Conservation (phyloP, 352 stramenopile genomes). For the Pythium angustatum region DNA sequence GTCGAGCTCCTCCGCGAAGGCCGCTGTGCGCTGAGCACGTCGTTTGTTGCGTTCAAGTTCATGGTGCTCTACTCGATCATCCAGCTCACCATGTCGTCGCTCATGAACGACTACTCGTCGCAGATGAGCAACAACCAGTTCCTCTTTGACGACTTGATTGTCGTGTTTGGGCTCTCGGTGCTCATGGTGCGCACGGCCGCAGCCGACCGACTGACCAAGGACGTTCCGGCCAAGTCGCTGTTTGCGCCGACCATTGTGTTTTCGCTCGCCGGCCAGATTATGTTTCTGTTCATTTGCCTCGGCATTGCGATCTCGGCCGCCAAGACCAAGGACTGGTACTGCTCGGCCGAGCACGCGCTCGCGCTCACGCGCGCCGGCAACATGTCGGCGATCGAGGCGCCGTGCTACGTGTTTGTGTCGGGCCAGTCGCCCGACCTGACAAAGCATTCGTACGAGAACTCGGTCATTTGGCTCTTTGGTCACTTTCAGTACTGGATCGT, state of each 20-base stretch:
- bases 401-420: conserved; percentile 68
- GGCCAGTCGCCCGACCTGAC: conserved; percentile 56
- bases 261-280: conserved; percentile 59
- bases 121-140: conserved; percentile 82
- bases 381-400: conserved; percentile 40
- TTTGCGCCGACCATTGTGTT: conserved; percentile 61
- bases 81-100: conserved; percentile 67
- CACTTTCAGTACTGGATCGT: conserved; percentile 81
- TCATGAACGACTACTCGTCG: conserved; percentile 63
- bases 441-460: conserved; percentile 76
- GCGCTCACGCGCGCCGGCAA: conserved; percentile 46
- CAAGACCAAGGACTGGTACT: conserved; percentile 62
- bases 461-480: conserved; percentile 74
- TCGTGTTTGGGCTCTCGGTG: conserved; percentile 71
- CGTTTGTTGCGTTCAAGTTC: conserved; percentile 90
- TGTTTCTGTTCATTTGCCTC: conserved; percentile 55
- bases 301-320: conserved; percentile 60
- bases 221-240: conserved; percentile 54
- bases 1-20: conserved; percentile 87
- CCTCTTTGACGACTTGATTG: conserved; percentile 73
- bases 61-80: conserved; percentile 93
- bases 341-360: conserved; percentile 42
- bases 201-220: conserved; percentile 39
- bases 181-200: conserved; percentile 70
- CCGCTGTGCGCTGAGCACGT: conserved; percentile 86